Percentiles rank a stretch among this genome's conserved stretches.
Conservation (phyloP, 192 early-diverging fungal genomes). For the Neocallimastix lanati region DNA sequence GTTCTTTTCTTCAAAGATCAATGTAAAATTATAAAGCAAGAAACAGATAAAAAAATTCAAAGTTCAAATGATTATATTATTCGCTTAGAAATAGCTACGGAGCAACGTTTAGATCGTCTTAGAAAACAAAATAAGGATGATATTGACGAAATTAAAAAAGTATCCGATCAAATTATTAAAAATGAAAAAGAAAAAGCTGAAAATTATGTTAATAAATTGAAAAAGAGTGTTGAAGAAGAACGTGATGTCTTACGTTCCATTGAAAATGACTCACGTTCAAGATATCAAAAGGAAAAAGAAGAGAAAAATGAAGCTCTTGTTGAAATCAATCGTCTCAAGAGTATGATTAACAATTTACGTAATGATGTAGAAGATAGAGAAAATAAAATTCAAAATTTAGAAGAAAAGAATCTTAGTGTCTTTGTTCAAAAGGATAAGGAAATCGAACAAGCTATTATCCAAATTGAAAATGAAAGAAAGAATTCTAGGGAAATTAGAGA, state of each 20-base stretch:
- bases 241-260: not conserved
- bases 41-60: not conserved
- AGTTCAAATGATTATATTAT: not conserved
- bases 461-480: not conserved
- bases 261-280: not conserved
- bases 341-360: not conserved
- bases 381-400: not conserved
- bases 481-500: not conserved
- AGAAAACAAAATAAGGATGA: not conserved
- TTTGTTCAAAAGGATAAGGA: not conserved
- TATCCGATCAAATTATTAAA: not conserved
- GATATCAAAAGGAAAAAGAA: not conserved
- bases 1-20: not conserved
- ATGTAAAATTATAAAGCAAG: not conserved
- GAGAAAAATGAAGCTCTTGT: not conserved
- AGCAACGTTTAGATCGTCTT: not conserved
- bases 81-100: not conserved
- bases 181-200: not conserved
- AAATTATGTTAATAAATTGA: not conserved
- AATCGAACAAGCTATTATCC: not conserved
- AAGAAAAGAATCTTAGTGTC: not conserved
- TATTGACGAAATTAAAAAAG: not conserved
- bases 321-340: not conserved
- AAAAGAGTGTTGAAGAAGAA: not conserved
- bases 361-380: not conserved